These are phyloP conservation scores for Leccinum pallidistipes DNA, from an alignment of 1,284 basidiomycete species.

Conservation along the genomic window DNA sequence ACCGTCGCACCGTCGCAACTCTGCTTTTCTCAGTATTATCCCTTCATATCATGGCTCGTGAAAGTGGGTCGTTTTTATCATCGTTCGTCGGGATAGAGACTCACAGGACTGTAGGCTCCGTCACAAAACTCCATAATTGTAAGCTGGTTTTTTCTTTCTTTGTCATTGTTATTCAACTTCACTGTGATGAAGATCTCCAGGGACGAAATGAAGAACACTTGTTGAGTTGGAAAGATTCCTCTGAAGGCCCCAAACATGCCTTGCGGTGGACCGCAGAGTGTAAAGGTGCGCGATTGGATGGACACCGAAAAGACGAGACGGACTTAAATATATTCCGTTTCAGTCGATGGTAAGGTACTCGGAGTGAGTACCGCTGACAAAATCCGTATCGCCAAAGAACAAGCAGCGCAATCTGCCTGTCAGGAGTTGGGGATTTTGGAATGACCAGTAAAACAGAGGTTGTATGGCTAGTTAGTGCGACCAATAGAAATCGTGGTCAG, in stretches of 20 bases:
- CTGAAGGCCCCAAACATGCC: slow-evolving; percentile 42
- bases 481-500: slow-evolving; percentile 1
- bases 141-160: slow-evolving; percentile 19
- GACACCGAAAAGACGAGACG: not conserved
- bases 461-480: slow-evolving; percentile 1
- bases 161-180: not conserved
- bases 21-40: not conserved
- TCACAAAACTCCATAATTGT: slow-evolving; percentile 56
- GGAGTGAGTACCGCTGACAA: slow-evolving; percentile 44
- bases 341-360: slow-evolving; percentile 50
- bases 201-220: slow-evolving; percentile 25
- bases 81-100: not conserved
- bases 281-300: slow-evolving; percentile 44
- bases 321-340: slow-evolving; percentile 2
- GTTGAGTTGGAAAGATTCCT: slow-evolving; percentile 43
- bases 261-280: slow-evolving; percentile 52
- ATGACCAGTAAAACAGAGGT: slow-evolving; percentile 8
- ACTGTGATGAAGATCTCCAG: slow-evolving; percentile 42
- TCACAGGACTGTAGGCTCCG: slow-evolving; percentile 36
- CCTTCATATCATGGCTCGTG: slow-evolving; percentile 17
- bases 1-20: not conserved
- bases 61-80: slow-evolving; percentile 20
- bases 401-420: slow-evolving; percentile 51
- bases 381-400: slow-evolving; percentile 47
- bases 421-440: slow-evolving; percentile 28